Conservation (phyloP, 2,329 filamentous ascomycete species). For the Trichoderma simmonsii region DNA sequence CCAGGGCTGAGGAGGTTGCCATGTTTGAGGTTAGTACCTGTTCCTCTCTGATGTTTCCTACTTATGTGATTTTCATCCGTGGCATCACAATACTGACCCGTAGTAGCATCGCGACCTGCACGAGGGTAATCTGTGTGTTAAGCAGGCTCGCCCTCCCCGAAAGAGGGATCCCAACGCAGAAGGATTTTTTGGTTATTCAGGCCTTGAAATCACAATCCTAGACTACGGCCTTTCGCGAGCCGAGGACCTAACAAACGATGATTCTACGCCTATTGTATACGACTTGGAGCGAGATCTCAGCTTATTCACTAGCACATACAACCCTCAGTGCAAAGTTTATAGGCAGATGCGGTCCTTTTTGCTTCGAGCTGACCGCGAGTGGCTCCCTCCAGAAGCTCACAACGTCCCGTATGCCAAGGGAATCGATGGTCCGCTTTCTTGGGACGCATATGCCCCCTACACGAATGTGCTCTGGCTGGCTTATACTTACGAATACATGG, state of each 20-base stretch:
- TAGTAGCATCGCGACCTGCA: slow-evolving; percentile 61
- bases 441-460: slow-evolving; percentile 56
- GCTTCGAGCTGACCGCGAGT: slow-evolving; percentile 48
- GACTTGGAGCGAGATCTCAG: slow-evolving; percentile 59
- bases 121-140: slow-evolving; percentile 62
- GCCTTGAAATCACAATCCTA: slow-evolving; percentile 61
- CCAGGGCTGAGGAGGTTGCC: slow-evolving; percentile 55
- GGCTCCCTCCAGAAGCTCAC: slow-evolving; percentile 47
- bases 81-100: slow-evolving; percentile 16
- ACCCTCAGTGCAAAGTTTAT: slow-evolving; percentile 59
- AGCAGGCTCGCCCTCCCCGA: slow-evolving; percentile 37
- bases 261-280: slow-evolving; percentile 46
- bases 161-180: slow-evolving; percentile 30
- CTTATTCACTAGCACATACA: slow-evolving; percentile 59
- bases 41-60: neutral
- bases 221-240: slow-evolving; percentile 65
- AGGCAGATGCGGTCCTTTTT: slow-evolving; percentile 60
- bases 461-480: slow-evolving; percentile 65
- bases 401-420: slow-evolving; percentile 45
- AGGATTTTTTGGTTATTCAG: slow-evolving; percentile 55
- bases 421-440: slow-evolving; percentile 49
- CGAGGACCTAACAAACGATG: slow-evolving; percentile 39
- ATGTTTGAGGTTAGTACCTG: slow-evolving; percentile 53
- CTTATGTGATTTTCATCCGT: neutral
- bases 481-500: slow-evolving; percentile 57